Evolutionary conservation across 805 yeast species (phyloP), one percentile per base, ranked within the genome.

Genomic region (Babjeviella inositovora): DNA sequence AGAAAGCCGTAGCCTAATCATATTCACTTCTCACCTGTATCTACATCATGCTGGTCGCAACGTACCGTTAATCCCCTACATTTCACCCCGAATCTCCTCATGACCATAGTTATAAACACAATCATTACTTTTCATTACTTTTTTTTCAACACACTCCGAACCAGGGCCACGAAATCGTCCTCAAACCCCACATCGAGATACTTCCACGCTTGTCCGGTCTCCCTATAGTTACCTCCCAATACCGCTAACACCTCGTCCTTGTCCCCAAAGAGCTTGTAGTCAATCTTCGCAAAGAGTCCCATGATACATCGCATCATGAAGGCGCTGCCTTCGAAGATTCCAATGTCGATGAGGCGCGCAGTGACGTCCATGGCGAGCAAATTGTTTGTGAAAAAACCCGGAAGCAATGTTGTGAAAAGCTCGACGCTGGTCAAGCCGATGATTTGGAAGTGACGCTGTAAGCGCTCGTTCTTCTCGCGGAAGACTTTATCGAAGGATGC

Each of bases 251-350:
- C 45, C 34, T 70, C 79, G 12, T 47, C 34, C 21, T 48, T 49
- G 18, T 53, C 32, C 3, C 71, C 77, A 37, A 55, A 69, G 15
- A 73, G 48, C 33, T 60, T 62, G 27, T 55, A 62, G 21, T 60
- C 62, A 11, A 65, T 44, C 19, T 51, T 48, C 13, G 53, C 50
- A 20, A 75, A 37, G 8, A 70, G 38, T 0, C 68, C 76, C n/a
- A 74, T 39, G 2, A 62, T 48, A 7, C 60, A 54, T 11, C 74
- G 53, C 20, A 69, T 43, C 23, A 74, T 37, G 31, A 70, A 53
- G 2, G 59, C 43, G 32, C 67, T 77, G 6, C 73, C 70, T 37
- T 72, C 81, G 38, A 71, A 70, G 7, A 71, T 38, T 38, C 57
- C 57, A 5, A 73, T 49, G 38, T 75, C 85, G 29, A 75, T 34